Base-by-base conservation (phyloP, 768 basidiomycete species). In the Phanerochaete carnosa region DNA sequence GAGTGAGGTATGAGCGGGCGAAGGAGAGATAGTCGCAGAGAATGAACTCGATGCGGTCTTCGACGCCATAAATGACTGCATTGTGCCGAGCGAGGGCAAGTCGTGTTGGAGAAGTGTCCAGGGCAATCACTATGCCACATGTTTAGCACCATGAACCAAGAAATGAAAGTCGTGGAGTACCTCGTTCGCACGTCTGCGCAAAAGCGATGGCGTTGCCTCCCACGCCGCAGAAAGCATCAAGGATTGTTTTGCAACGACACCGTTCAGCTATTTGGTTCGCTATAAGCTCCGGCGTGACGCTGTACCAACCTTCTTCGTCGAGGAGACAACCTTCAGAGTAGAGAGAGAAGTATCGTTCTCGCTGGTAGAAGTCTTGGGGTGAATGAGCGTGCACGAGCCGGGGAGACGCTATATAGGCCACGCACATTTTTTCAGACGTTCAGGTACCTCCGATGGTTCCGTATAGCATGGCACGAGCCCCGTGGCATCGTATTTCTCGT, bases 161-260 rank as follows among this genome's bases (percentile, higher is more conserved):
- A 7, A 29, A 54, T 43, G 4, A 19, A 7, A 30, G 11, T 16
- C 35, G 46, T 39, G 0, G 73, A 88, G 61, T 68, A 97, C 96
- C 96, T 73, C 91, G 77, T 71, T 96, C 91, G 75, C 97, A 99
- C 2, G 95, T 97, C 71, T 89, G 85, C 2, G 97, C 97, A 73
- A 99, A 98, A 3, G 95, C 94, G 59, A 99, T 98, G 0, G 96
- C 86, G 68, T 99, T 99, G 16, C 96, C 97, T 28, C 97, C 97
- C 0, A 98, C 95, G 0, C 97, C 97, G 69, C 95, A 98, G 72
- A 98, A 99, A 0, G 95, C 93, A 69, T 98, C 97, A 35, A 96
- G 79, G 61, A 97, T 80, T 3, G 88, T 88, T 62, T 85, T 85
- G 64, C 89, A 93, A 8, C 90, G 83, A 77, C 96, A 97, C 25